These are phyloP conservation scores for Schizothecium vesticola DNA, from an alignment of 495 filamentous ascomycete species.

Conservation along the genomic window DNA sequence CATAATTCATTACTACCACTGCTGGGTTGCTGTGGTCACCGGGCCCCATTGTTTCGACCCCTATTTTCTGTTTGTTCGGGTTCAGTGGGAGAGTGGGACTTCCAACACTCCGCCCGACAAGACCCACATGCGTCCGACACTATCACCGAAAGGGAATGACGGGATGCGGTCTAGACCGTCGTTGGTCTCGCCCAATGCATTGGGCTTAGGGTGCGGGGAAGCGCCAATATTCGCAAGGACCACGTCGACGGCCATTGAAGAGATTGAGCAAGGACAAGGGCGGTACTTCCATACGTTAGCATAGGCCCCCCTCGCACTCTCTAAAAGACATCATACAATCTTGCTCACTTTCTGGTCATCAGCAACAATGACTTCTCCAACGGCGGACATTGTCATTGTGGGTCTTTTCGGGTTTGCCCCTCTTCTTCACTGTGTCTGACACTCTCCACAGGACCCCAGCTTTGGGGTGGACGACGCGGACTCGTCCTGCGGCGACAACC, in stretches of 20 bases:
- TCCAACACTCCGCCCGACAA: no score
- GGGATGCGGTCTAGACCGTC: not conserved
- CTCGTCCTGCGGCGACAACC: not conserved
- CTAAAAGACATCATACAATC: not conserved
- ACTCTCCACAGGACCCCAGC: not conserved
- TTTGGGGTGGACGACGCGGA: not conserved
- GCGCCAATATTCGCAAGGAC: not conserved
- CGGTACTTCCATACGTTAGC: no score
- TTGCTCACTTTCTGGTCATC: not conserved
- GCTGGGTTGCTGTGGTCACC: not conserved
- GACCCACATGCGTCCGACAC: not conserved
- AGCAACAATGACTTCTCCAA: not conserved
- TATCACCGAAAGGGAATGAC: not conserved
- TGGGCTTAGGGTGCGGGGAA: not conserved
- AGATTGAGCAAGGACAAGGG: not conserved
- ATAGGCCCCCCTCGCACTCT: not conserved
- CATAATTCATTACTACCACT: no score
- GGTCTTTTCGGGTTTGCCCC: not conserved
- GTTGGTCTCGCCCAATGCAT: not conserved
- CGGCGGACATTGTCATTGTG: not conserved
- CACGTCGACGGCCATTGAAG: not conserved
- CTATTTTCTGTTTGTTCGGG: not conserved
- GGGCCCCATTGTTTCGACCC: not conserved
- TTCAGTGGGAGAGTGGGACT: not conserved
- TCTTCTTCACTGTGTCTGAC: not conserved